A percentile compares a stretch with the other conserved stretches of the same genome.
Evolutionary conservation across 805 yeast species (phyloP).

Genomic region (Maudiozyma turicensis): DNA sequence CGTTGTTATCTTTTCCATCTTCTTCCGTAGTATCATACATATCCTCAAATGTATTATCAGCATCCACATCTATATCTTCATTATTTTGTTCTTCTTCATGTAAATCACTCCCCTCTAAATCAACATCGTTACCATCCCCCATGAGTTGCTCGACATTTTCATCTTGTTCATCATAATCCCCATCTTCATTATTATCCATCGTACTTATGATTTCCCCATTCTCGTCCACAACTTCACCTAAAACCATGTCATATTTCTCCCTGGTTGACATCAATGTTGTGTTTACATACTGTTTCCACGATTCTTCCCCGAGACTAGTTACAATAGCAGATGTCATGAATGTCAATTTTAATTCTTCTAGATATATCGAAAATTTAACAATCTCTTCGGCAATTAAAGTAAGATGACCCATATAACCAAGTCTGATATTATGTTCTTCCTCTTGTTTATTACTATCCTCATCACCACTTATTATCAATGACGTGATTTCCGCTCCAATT

Average conservation of each 20-base stretch:
- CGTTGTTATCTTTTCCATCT: slow-evolving; percentile 41
- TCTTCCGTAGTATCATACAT: slow-evolving; percentile 20
- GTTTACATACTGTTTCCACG: slow-evolving; percentile 78
- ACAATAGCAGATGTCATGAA: slow-evolving; percentile 20
- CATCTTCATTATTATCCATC: slow-evolving; percentile 53
- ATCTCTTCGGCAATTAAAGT: slow-evolving; percentile 93
- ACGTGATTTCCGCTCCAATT: slow-evolving; percentile 48
- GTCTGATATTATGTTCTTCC: slow-evolving; percentile 50
- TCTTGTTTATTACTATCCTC: slow-evolving; percentile 51
- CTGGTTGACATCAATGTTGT: slow-evolving; percentile 79
- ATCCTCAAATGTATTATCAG: slow-evolving; percentile 14
- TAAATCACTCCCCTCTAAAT: slow-evolving; percentile 19
- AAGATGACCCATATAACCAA: slow-evolving; percentile 95
- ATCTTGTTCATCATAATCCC: slow-evolving; percentile 19
- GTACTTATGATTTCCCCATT: slow-evolving; percentile 44
- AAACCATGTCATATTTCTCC: slow-evolving; percentile 85
- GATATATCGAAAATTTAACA: slow-evolving; percentile 62
- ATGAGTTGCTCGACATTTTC: slow-evolving; percentile 10
- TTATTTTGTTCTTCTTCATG: slow-evolving; percentile 7
- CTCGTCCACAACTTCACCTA: slow-evolving; percentile 60
- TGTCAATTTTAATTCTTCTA: slow-evolving; percentile 28
- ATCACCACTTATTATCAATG: slow-evolving; percentile 57
- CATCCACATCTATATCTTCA: slow-evolving; percentile 6
- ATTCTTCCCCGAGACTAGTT: slow-evolving; percentile 18
- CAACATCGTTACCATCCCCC: slow-evolving; percentile 4